Base-by-base conservation (phyloP, 1,284 basidiomycete genomes). In the Fomitopsis betulina region DNA sequence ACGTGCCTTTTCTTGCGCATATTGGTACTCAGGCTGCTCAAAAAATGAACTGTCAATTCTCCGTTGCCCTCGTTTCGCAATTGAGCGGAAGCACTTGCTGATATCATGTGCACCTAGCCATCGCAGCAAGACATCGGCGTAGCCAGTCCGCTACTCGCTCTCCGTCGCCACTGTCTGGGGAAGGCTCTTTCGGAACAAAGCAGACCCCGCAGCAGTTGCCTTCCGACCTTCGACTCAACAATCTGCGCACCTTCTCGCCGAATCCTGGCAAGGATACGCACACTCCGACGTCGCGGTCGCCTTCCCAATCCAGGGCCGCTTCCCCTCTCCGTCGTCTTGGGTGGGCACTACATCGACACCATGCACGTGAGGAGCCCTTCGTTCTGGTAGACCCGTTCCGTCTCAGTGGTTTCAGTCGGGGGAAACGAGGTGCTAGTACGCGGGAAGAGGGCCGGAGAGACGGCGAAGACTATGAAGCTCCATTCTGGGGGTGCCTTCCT, bases 291-390 rank as follows among this genome's bases (percentile, higher is more conserved):
- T 68, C 68, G 17, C 66, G 67, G 2, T 75, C 73, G 1, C 69
- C 69, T 0, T 68, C 75, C 9, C 76, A 71, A 43, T 78, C 77
- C 4, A 76, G 81, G 19, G 69, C 75, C 1, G 69, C 74, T 0
- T 81, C 79, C 0, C 81, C 80, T 0, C 67, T 79, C 0, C 75
- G 77, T 49, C 68, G 74, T 2, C 63, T 79, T 61, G 65, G 69
- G 3, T 72, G 66, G 58, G 68, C 66, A 21, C 69, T 82, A 13
- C 74, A 75, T 54, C 73, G 76, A 12, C 38, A 60, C 8, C 72
- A 75, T 38, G 71, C 71, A 17, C 73, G 73, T 8, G 81, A 83
- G 60, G 81, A 83, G 25, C 75, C 78, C 0, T 83, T 83, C 60
- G 66, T 81, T 10, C 76, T 81, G 12, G 65, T 79, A 9, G 73